Evolutionary conservation across 2,329 filamentous ascomycete genomes (phyloP).

Genomic region (Ophiostoma ips): DNA sequence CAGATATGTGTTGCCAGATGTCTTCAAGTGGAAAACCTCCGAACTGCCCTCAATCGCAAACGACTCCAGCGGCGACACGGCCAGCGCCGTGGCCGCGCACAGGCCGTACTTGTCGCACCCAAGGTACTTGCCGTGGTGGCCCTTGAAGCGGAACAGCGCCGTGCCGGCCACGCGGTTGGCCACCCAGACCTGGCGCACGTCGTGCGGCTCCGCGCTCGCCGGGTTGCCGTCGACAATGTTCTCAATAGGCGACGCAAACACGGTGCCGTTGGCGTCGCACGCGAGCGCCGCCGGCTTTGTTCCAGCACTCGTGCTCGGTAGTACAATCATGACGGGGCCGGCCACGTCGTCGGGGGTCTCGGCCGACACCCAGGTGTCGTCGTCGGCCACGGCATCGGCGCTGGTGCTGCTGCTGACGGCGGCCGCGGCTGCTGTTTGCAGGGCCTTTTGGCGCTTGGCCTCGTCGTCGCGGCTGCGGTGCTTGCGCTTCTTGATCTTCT

Average conservation of each 20-base stretch:
- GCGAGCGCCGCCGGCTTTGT: slow-evolving; percentile 54
- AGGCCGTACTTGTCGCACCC: slow-evolving; percentile 74
- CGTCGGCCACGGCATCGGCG: slow-evolving; percentile 31
- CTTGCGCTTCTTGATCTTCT: slow-evolving; percentile 87
- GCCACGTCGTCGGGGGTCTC: slow-evolving; percentile 59
- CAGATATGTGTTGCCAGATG: slow-evolving; percentile 56
- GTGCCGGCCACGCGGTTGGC: slow-evolving; percentile 72
- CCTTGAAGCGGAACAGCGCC: slow-evolving; percentile 73
- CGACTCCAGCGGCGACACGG: slow-evolving; percentile 71
- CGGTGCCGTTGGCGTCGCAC: slow-evolving; percentile 72
- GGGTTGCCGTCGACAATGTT: slow-evolving; percentile 79
- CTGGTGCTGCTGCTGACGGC: neutral
- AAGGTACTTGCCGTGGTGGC: slow-evolving; percentile 79
- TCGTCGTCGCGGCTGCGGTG: slow-evolving; percentile 44
- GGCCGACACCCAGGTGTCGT: slow-evolving; percentile 86
- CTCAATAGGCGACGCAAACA: slow-evolving; percentile 70
- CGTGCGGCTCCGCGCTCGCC: slow-evolving; percentile 81
- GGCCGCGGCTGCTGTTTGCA: slow-evolving; percentile 12
- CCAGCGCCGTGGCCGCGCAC: slow-evolving; percentile 63
- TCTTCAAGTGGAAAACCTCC: slow-evolving; percentile 63
- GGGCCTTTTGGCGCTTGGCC: slow-evolving; percentile 27
- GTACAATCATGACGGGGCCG: slow-evolving; percentile 70
- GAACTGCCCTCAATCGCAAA: slow-evolving; percentile 50
- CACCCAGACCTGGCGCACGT: slow-evolving; percentile 92
- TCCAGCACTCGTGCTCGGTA: slow-evolving; percentile 50